These are phyloP conservation scores for Nasturtium officinale DNA, from an alignment of 345 rosid genomes.

Conservation along the genomic window DNA sequence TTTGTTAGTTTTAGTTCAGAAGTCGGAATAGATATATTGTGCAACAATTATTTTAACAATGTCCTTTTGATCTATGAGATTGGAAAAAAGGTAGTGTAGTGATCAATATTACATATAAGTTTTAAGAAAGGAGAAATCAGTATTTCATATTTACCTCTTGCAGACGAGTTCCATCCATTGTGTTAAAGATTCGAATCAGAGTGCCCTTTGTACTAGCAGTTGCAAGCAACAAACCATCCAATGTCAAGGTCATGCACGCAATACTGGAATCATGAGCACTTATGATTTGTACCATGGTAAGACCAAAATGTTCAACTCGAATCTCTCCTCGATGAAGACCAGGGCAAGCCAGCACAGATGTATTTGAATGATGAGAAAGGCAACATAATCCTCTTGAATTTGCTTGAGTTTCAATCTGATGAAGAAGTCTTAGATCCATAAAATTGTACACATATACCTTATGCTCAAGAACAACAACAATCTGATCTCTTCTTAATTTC, in stretches of 20 bases:
- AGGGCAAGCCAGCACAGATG: slow-evolving; percentile 83
- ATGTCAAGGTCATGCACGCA: slow-evolving; percentile 76
- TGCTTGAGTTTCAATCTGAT: slow-evolving; percentile 78
- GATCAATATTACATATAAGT: slow-evolving; percentile 6
- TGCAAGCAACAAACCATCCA: slow-evolving; percentile 88
- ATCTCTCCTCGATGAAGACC: slow-evolving; percentile 77
- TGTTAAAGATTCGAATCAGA: slow-evolving; percentile 85
- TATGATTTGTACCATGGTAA: slow-evolving; percentile 65
- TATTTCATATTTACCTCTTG: slow-evolving; percentile 65
- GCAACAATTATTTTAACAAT: not conserved
- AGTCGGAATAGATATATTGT: slow-evolving; percentile 7
- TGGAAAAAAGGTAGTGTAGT: not conserved
- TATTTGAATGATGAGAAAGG: slow-evolving; percentile 73
- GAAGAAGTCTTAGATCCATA: slow-evolving; percentile 72
- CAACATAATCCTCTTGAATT: slow-evolving; percentile 86
- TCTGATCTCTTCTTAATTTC: slow-evolving; percentile 66
- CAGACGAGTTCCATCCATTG: slow-evolving; percentile 83
- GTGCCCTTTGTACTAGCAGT: slow-evolving; percentile 91
- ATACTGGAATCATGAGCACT: slow-evolving; percentile 75
- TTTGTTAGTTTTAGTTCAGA: slow-evolving; percentile 9
- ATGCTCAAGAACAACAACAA: slow-evolving; percentile 86
- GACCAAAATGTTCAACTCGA: slow-evolving; percentile 77
- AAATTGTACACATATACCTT: slow-evolving; percentile 77
- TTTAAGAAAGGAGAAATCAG: slow-evolving; percentile 7
- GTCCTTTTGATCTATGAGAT: slow-evolving; percentile 5